Evolutionary conservation across 2,329 filamentous ascomycete species (phyloP), one percentile per base, ranked within the genome.

Genomic region (Zasmidium citrigriseum): DNA sequence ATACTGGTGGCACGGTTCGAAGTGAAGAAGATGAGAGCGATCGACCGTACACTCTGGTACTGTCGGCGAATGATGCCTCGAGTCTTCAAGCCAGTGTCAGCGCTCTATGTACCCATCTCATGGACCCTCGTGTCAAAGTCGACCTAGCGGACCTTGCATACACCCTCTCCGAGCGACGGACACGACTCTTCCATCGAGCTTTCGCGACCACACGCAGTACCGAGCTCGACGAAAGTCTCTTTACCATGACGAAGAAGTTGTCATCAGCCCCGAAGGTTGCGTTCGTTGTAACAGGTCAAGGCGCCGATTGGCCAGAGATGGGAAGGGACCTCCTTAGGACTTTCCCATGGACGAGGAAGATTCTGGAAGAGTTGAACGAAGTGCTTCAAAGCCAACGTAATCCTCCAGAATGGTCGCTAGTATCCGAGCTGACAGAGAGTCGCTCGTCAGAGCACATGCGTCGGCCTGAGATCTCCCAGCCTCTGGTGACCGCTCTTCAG

Each of bases 381-480:
- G 16, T 48, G 10, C 4, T 10, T 3, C 11, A 5, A 10, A 48
- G 21, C 14, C n/a, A 57, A 60, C 22, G 56, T 59, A 7, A 18
- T 54, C 18, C 27, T 23, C 41, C 4, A 27, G n/a, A 7, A 24
- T 1, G 14, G 21, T 41, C 34, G 18, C 16, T 9, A 12, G 38
- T 46, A 25, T 24, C 41, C 11, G 29, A 44, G n/a, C 21, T 27
- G 38, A 25, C n/a, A n/a, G 21, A 46, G 44, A 22, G 27, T 29
- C 27, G 27, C 7, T 7, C 27, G n/a, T 29, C 14, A 14, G 27
- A 7, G 27, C 27, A 67, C 2, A 54, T n/a, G n/a, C n/a, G n/a
- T n/a, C n/a, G 62, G n/a, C 61, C 65, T 10, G 79, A 82, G 48
- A 67, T 82, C 1, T 76, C 75, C 29, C 64, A 66, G 51, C 59